Base-by-base conservation (phyloP, 2,329 filamentous ascomycete species). In the Paraconiothyrium sp. region DNA sequence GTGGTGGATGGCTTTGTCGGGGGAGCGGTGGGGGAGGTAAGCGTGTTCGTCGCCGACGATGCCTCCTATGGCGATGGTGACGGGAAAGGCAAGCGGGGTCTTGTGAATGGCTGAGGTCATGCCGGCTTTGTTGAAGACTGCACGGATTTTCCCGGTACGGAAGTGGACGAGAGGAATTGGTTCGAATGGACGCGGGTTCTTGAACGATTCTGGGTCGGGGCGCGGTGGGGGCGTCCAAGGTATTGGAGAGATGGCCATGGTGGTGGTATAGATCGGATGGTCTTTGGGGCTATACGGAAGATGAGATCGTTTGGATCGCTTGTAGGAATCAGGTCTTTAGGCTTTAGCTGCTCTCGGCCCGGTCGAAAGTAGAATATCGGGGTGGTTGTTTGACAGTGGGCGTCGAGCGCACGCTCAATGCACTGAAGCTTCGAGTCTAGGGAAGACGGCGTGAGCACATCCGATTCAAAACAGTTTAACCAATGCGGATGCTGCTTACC, bases 1-100 rank as follows among this genome's bases (percentile, higher is more conserved):
- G 84, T 78, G 73, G 35, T 88, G 84, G 10, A 91, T 80, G 0
- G 88, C 89, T 73, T 90, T 90, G 62, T 91, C 89, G 0, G 78
- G 74, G 0, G 88, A 87, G 7, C 88, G 87, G 61, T 90, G 89
- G 56, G 87, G 86, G 0, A 83, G 85, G 30, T 82, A 84, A 57
- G 89, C 87, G 60, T 90, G 88, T 69, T 90, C 86, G 62, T 90
- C 89, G 5, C 78, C 83, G 16, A 84, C 81, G 14, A 89, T 82
- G 0, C 88, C 88, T 2, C 83, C 67, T 22, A 76, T 78, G 2
- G 74, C 78, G 39, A 89, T 80, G 3, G 78, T 72, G 3, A 88
- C 78, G 0, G 82, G 81, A 0, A 79, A 83, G 1, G 75, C 35
- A 7, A 83, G 78, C 2, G 80, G 57, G 0, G 66, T 68, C 70